Conservation (phyloP, 78 protist species). For the Capsaspora owczarzaki region DNA sequence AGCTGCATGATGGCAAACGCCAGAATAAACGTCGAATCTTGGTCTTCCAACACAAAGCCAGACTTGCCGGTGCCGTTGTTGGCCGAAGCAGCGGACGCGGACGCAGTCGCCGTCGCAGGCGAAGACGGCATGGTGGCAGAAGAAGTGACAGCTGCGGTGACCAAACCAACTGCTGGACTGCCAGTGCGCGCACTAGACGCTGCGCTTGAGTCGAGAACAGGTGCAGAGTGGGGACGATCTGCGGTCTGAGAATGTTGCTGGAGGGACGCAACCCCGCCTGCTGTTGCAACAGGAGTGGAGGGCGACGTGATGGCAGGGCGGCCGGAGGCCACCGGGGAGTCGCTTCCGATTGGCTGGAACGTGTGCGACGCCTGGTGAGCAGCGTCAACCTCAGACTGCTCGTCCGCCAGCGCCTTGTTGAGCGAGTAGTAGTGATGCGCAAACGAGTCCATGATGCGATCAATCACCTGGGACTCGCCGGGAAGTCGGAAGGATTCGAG, state of each 20-base stretch:
- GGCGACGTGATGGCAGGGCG: no score
- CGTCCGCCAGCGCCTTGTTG: not conserved
- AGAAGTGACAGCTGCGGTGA: no score
- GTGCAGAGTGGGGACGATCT: no score
- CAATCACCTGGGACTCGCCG: slow-evolving; percentile 80
- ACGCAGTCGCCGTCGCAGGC: not conserved
- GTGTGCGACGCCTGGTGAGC: not conserved
- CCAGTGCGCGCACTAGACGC: no score
- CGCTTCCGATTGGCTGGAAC: no score
- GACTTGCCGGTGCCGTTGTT: not conserved
- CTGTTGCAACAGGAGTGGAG: not conserved
- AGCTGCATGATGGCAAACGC: slow-evolving; percentile 66
- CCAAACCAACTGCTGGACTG: no score
- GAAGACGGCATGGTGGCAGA: not conserved
- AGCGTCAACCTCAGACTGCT: not conserved
- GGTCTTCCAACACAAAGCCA: slow-evolving; percentile 8
- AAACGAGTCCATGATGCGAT: slow-evolving; percentile 52
- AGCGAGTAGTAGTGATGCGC: not conserved
- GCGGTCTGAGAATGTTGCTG: no score
- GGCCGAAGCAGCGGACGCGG: no score
- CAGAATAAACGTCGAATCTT: slow-evolving; percentile 49
- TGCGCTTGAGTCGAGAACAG: no score
- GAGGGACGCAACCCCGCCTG: no score
- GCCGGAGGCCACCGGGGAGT: no score
- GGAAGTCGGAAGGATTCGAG: slow-evolving; percentile 48